These are phyloP conservation scores for Naematelia encephala DNA, from an alignment of 768 basidiomycete genomes.

Conservation along the genomic window DNA sequence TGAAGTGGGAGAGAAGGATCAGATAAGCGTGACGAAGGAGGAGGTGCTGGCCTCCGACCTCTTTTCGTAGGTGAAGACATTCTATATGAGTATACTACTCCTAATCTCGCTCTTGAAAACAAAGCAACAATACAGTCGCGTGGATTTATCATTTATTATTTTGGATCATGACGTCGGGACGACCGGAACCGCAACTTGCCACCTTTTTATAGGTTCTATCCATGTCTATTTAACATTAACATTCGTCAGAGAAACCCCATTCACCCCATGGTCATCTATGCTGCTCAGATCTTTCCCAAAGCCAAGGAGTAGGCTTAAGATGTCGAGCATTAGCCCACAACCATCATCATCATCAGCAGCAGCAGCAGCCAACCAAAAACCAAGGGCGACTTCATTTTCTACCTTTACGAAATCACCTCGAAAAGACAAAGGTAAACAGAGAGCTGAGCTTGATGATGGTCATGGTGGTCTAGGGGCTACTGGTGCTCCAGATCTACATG, in stretches of 20 bases:
- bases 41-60: neutral
- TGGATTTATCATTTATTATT: neutral
- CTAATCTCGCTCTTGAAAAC: neutral
- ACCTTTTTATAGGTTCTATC: neutral
- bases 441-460: conserved; percentile 1
- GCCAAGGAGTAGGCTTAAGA: neutral
- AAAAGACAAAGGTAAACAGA: conserved; percentile 11
- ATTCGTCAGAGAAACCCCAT: neutral
- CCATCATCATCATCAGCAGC: too few species aligned
- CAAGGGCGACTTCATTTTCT: too few species aligned
- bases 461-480: too few species aligned
- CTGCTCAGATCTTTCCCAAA: neutral
- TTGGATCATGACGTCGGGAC: neutral
- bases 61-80: conserved; percentile 17
- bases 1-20: conserved; percentile 30
- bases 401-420: neutral
- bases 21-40: conserved; percentile 4
- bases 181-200: neutral
- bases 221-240: neutral
- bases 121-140: conserved; percentile 8
- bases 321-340: too few species aligned
- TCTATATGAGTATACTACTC: neutral
- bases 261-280: conserved; percentile 5
- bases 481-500: neutral
- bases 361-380: too few species aligned